Conservation (phyloP, 2,329 filamentous ascomycete species). For the Aureobasidium uvarum region DNA sequence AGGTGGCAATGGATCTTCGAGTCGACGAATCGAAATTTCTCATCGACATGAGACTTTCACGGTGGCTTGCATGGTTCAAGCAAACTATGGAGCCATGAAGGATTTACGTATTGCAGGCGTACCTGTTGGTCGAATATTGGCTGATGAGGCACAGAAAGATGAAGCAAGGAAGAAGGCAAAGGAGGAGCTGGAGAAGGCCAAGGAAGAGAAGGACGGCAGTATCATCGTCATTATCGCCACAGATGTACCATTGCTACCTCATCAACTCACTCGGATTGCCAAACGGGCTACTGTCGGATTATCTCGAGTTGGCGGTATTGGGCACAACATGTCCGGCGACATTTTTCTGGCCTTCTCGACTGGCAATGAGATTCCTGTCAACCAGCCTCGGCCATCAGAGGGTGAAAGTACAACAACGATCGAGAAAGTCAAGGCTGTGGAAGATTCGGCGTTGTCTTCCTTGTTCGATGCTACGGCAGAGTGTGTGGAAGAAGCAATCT, state of each 20-base stretch:
- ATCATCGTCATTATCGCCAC: slow-evolving; percentile 18
- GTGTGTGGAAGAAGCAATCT: slow-evolving; percentile 9
- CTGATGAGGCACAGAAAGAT: not conserved
- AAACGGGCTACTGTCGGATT: slow-evolving; percentile 11
- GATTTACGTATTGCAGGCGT: not conserved
- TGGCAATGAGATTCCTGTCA: not conserved
- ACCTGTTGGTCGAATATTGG: not conserved
- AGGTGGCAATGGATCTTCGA: slow-evolving; percentile 14
- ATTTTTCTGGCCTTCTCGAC: slow-evolving; percentile 12
- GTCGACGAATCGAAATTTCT: not conserved
- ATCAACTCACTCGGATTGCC: slow-evolving; percentile 7
- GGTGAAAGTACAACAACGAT: not conserved
- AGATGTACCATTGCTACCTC: slow-evolving; percentile 4
- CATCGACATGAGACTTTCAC: slow-evolving; percentile 4
- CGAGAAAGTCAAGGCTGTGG: not conserved
- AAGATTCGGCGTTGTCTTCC: not conserved
- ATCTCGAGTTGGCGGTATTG: not conserved
- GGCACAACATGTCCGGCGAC: slow-evolving; percentile 19
- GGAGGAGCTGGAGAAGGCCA: slow-evolving; percentile 10
- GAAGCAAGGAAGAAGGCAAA: not conserved
- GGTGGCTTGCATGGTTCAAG: slow-evolving; percentile 8
- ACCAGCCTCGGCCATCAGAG: not conserved
- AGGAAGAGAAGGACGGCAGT: slow-evolving; percentile 13
- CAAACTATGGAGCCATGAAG: slow-evolving; percentile 11
- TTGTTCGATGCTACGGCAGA: slow-evolving; percentile 14